Evolutionary conservation across 176 grass and related monocot genomes (phyloP).

Genomic region (Neostapfia colusana): DNA sequence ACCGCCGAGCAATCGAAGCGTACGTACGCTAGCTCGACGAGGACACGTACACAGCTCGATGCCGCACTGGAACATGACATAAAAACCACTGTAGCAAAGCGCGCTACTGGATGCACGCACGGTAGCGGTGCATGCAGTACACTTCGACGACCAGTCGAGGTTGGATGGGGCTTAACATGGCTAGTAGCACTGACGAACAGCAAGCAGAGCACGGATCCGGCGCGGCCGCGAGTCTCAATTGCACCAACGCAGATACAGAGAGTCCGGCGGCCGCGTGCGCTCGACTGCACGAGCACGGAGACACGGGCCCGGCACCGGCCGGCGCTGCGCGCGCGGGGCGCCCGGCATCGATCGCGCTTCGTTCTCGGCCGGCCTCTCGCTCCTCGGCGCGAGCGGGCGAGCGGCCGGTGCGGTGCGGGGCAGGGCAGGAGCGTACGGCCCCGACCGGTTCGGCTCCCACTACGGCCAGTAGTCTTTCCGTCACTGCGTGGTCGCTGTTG

Average conservation of each 20-base stretch:
- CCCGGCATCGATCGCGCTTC: constrained; percentile 1
- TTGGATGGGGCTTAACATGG: no score
- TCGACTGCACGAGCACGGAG: neutral
- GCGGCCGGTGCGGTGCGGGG: neutral
- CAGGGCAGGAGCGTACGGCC: neutral
- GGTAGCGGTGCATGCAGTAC: no score
- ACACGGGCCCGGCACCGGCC: neutral
- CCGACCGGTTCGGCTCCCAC: neutral
- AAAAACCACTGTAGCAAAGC: no score
- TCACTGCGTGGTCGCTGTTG: neutral
- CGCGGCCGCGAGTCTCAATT: no score
- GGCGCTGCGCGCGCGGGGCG: neutral
- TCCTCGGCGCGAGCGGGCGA: neutral
- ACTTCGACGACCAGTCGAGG: no score
- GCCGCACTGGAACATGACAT: no score
- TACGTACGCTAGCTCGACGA: no score
- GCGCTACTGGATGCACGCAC: no score
- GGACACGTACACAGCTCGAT: no score
- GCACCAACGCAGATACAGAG: neutral
- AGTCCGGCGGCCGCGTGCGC: neutral
- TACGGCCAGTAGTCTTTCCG: neutral
- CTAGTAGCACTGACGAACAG: no score
- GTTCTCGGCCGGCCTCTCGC: neutral
- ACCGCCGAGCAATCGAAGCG: no score
- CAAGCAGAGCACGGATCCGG: no score